A percentile compares a stretch with the other conserved stretches of the same genome.
Evolutionary conservation across 371 early-diverging fungal genomes (phyloP).

Genomic region (Rhizopus sp.): DNA sequence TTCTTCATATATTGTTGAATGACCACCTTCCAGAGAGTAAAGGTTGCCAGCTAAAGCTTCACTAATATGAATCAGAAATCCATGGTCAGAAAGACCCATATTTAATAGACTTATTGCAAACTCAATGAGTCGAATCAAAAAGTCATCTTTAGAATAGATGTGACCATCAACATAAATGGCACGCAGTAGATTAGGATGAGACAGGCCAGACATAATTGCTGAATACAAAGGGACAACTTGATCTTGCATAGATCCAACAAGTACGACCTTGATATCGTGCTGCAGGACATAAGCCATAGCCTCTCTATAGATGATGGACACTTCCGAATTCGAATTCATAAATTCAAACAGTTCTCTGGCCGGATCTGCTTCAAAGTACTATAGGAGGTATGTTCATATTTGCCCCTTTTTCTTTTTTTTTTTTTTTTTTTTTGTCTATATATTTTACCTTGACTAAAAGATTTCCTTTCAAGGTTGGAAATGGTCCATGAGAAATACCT

Average conservation of each 20-base stretch:
- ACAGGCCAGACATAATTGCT: conserved; percentile 78
- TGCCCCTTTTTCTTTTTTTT: no score
- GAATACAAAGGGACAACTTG: conserved; percentile 96
- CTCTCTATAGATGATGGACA: conserved; percentile 66
- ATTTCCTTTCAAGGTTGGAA: conserved; percentile 78
- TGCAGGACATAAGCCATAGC: conserved; percentile 70
- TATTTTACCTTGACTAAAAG: conserved; percentile 63
- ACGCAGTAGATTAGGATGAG: conserved; percentile 86
- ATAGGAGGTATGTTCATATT: background rate
- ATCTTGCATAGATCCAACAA: conserved; percentile 84
- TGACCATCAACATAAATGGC: conserved; percentile 85
- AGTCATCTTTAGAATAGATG: conserved; percentile 74
- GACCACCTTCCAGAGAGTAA: conserved; percentile 83
- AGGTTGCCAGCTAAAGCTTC: conserved; percentile 85
- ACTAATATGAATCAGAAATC: conserved; percentile 79
- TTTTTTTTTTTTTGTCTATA: background rate
- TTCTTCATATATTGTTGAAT: conserved; percentile 91
- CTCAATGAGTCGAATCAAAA: conserved; percentile 79
- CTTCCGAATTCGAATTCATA: conserved; percentile 70
- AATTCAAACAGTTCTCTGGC: conserved; percentile 91
- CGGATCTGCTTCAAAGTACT: conserved; percentile 90
- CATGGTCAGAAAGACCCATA: conserved; percentile 81
- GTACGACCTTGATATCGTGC: conserved; percentile 66
- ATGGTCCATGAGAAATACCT: conserved; percentile 89
- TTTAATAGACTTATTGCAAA: conserved; percentile 87